Base-by-base conservation (phyloP, 176 grass and related monocot species). In the Leersia perrieri region DNA sequence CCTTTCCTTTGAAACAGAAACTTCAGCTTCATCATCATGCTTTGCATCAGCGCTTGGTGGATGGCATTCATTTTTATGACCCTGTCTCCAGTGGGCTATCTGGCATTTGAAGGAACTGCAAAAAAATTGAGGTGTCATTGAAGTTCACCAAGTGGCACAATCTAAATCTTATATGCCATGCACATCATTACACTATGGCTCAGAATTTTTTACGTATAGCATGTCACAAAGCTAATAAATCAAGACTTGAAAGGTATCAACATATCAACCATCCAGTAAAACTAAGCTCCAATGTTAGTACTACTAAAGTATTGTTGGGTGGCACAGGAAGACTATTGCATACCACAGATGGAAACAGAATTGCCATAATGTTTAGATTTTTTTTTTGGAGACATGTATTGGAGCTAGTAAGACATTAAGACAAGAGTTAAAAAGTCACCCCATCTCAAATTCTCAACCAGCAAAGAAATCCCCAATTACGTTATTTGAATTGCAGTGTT, bases 1-100 rank as follows among this genome's bases (percentile, higher is more conserved):
- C 68, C 41, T 84, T 84, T 60, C 70, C 57, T 79, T 85, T 72
- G 70, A 60, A 92, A 87, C 71, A 68, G 58, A 79, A 73, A 73
- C 7, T 69, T 86, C 49, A 72, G 68, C 82, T 31, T 33, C 88
- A 51, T 72, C 74, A 86, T 74, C 60, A 3, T 67, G 67, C 36
- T 20, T 82, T 40, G 72, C 55, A 58, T 74, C 83, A 68, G 78
- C 26, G 42, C 77, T 93, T 78, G 87, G 60, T 83, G 92, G 92
- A 66, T 12, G 91, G 74, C 97, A 99, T 62, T 93, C 90, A 51
- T 93, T 85, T 88, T 96, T 99, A 77, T 99, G 97, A 80, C 97
- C 97, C 86, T 93, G 90, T 83, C 97, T 93, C 97, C 97, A 99
- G 58, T 99, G 92, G 66, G 92, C 80, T 70, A 96, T 99, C 66